Evolutionary conservation across 768 basidiomycete species (phyloP), one percentile per base, ranked within the genome.

Genomic region (Suillus spraguei): DNA sequence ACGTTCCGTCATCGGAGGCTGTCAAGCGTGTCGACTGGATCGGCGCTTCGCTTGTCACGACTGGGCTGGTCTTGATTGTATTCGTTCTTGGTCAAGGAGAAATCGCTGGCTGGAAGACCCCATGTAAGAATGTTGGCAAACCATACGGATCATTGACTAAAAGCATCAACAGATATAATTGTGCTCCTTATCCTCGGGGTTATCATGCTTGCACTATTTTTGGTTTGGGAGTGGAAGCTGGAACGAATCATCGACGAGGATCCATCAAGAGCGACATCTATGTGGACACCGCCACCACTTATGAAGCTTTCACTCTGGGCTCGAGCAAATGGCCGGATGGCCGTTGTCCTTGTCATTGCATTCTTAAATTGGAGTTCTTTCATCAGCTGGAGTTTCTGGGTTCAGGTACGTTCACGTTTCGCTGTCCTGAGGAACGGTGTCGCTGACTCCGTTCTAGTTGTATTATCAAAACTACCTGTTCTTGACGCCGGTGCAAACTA

Each of bases 1-100:
- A 95, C 66, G 58, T 69, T 9, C 8, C 47, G 32, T 79, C 83
- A 0, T 59, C 68, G 9, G 80, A 81, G 60, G 59, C 52, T 0
- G 82, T 83, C 62, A 72, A 78, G 32, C 79, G 87, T 0, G 81
- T 94, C 0, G 94, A 95, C 64, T 94, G 91, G 91, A 73, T 91
- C 22, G 94, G 94, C 3, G 89, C 88, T 0, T 72, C 81, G 17
- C 72, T 94, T 16, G 75, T 86, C 60, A 92, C 91, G 0, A 72
- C 78, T 0, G 91, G 90, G 0, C 76, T 94, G 38, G 83, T 89
- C 1, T 75, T 94, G 0, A 80, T 95, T 65, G 81, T 89, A 9
- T 94, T 93, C 67, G 87, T 88, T 0, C 82, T 95, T 4, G 85
- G 87, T 55, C 85, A 91, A 65, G 91, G 86, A 7, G 81, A 81